A percentile compares a stretch with the other conserved stretches of the same genome.
phyloP scores from a whole-genome alignment of 129 eudicot genomes.

The Ambrosia trifida region DNA sequence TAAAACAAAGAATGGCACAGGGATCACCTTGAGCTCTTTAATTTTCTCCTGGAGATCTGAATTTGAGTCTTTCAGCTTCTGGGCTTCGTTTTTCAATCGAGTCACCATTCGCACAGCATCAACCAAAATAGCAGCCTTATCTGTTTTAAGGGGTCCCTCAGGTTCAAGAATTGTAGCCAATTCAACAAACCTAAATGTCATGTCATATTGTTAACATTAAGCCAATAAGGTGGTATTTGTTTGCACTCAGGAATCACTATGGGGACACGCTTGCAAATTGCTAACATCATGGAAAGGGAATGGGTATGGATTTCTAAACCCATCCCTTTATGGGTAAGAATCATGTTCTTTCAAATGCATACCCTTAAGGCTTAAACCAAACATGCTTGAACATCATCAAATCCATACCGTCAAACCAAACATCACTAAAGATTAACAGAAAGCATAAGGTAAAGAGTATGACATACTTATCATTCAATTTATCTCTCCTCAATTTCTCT shows the following conservation, averaged over 20 bases:
- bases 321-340: not conserved
- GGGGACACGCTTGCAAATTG: too few species aligned
- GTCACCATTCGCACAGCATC: conserved; percentile 77
- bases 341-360: not conserved
- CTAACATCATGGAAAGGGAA: not conserved
- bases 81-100: conserved; percentile 56
- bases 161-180: conserved; percentile 74
- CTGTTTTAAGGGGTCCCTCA: conserved; percentile 62
- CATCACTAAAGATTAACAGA: conserved; percentile 5
- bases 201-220: not conserved
- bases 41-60: conserved; percentile 65
- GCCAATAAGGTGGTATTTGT: not conserved
- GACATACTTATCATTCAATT: conserved; percentile 72
- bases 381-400: not conserved
- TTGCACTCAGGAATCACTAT: not conserved
- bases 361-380: conserved; percentile 5
- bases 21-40: conserved; percentile 63
- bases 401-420: not conserved
- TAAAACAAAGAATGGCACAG: conserved; percentile 2
- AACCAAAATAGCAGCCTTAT: conserved; percentile 71
- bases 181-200: conserved; percentile 58
- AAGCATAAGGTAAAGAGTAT: not conserved
- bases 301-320: not conserved
- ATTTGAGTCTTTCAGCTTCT: conserved; percentile 65
- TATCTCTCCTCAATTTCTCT: conserved; percentile 81